Base-by-base conservation (phyloP, 306 rosid species). In the Arachis stenosperma region DNA sequence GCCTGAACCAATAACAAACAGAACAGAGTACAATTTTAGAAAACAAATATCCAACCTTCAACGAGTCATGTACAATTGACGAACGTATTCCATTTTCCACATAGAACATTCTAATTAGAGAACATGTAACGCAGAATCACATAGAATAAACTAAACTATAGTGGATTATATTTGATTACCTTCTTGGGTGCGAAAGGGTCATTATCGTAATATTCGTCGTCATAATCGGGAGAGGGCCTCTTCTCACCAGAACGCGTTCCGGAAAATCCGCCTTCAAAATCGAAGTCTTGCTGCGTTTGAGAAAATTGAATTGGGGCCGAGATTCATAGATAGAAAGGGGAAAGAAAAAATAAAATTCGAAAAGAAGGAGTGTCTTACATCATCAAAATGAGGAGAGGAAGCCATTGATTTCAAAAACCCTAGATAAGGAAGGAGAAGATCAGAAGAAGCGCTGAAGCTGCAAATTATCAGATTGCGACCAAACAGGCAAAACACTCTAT, bases 211-310 rank as follows among this genome's bases (percentile, higher is more conserved):
- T 86, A 91, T 44, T 79, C 96, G 33, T 79, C 93, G n/a, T 90
- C 97, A 30, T 44, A 84, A 42, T 86, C 95, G 41, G 89, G 90
- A 78, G 88, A 90, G 12, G 89, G 47, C 70, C 98, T 86, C 88
- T 89, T 93, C 41, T 65, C 76, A 88, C 96, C 96, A 48, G 96
- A 74, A 17, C 82, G 92, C 65, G 84, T 80, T 77, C 88, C 98
- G 43, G 73, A 46, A 67, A 87, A 78, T 50, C 79, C 89, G 29
- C 91, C 97, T 65, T 92, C 97, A 56, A 89, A 93, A 86, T 88
- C 98, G 75, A 89, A 95, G 11, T 93, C 98, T 96, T 93, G 69
- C 8, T 93, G 69, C 8, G 55, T 8, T 50, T 33, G 73, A n/a
- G 61, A 71, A 52, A 22, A 22, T 17, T 61, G 41, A 30, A 73